Evolutionary conservation across 2,329 filamentous ascomycete species (phyloP).

Genomic region (Cladorrhinum sp.): DNA sequence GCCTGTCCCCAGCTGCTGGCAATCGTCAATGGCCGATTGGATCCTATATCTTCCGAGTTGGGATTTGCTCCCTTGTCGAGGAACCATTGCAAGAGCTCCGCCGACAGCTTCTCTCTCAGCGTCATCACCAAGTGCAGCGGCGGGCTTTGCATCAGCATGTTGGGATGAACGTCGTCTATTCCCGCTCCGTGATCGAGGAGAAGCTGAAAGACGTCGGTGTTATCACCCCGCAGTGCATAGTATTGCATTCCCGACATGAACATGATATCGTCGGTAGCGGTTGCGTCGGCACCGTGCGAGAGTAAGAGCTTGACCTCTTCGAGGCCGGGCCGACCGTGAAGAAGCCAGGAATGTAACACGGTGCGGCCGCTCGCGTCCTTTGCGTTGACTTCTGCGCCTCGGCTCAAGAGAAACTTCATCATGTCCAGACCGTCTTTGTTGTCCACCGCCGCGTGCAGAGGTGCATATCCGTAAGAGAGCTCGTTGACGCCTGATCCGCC

Average conservation of each 20-base stretch:
- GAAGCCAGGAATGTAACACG: slow-evolving; percentile 12
- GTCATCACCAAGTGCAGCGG: slow-evolving; percentile 18
- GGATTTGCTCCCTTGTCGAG: slow-evolving; percentile 16
- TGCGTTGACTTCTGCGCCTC: slow-evolving; percentile 21
- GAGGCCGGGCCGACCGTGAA: not conserved
- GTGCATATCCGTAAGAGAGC: slow-evolving; percentile 10
- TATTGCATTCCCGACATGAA: slow-evolving; percentile 14
- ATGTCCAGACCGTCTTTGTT: not conserved
- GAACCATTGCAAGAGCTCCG: slow-evolving; percentile 16
- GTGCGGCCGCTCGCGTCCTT: slow-evolving; percentile 1
- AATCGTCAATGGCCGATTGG: slow-evolving; percentile 15
- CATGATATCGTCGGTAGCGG: not conserved
- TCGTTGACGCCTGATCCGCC: slow-evolving; percentile 16
- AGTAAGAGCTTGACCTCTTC: slow-evolving; percentile 11
- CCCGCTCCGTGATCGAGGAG: slow-evolving; percentile 17
- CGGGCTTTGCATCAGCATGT: slow-evolving; percentile 2
- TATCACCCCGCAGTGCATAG: slow-evolving; percentile 14
- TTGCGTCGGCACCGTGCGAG: slow-evolving; percentile 15
- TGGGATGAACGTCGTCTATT: slow-evolving; percentile 18
- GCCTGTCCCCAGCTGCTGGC: slow-evolving; percentile 12
- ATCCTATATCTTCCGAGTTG: slow-evolving; percentile 16
- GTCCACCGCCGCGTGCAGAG: slow-evolving; percentile 18
- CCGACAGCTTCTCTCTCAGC: slow-evolving; percentile 7
- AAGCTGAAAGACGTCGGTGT: slow-evolving; percentile 13
- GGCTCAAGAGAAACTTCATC: slow-evolving; percentile 16